These are phyloP conservation scores for Mycena latifolia DNA, from an alignment of 768 basidiomycete species.

Conservation along the genomic window DNA sequence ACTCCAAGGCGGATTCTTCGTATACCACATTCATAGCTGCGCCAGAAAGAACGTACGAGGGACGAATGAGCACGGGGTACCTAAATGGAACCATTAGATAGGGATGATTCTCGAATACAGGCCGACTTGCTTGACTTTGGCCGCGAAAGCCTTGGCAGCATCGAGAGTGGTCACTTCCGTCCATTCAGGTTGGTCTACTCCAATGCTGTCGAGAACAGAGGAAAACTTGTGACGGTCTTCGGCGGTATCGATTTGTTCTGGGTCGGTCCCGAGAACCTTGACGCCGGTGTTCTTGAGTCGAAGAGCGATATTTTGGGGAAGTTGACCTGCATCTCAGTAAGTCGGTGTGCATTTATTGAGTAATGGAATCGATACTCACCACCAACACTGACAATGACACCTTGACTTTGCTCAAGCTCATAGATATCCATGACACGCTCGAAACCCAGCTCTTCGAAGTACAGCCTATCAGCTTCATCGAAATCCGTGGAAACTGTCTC, in stretches of 20 bases:
- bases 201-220: conserved; percentile 92
- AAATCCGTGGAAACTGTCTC: conserved; percentile 99
- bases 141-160: conserved; percentile 92
- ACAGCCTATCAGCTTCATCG: conserved; percentile 98
- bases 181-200: conserved; percentile 98
- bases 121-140: conserved; percentile 76
- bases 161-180: conserved; percentile 89
- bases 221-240: conserved; percentile 99
- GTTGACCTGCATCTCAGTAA: conserved; percentile 73
- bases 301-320: conserved; percentile 98
- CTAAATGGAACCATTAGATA: conserved; percentile 51
- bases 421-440: conserved; percentile 99
- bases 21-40: conserved; percentile 99
- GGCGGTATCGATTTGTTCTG: conserved; percentile 93
- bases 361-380: conserved; percentile 63
- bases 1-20: conserved; percentile 89
- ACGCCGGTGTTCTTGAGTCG: conserved; percentile 92
- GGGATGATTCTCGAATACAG: not conserved
- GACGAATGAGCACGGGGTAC: conserved; percentile 98
- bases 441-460: conserved; percentile 98
- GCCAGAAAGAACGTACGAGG: conserved; percentile 98
- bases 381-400: conserved; percentile 97
- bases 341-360: conserved; percentile 12
- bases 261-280: conserved; percentile 96
- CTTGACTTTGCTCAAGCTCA: conserved; percentile 92